phyloP scores from a whole-genome alignment of 768 basidiomycete species.

The Tremella yokohamensis region DNA sequence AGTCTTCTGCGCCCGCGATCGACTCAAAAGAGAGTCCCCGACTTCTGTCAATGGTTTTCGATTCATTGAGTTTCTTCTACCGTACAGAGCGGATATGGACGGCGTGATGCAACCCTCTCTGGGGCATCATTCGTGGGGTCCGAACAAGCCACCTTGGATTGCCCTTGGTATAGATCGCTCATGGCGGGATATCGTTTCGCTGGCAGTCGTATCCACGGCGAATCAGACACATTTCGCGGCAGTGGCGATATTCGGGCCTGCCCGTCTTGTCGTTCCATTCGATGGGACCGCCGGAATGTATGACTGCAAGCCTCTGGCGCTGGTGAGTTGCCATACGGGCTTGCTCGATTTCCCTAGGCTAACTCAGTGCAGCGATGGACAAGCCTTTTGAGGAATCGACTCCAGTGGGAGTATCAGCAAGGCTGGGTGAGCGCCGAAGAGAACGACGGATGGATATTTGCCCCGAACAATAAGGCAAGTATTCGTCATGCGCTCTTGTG shows the following conservation, averaged over 20 bases:
- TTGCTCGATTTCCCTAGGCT: background rate
- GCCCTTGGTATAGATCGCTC: background rate
- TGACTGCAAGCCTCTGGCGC: background rate
- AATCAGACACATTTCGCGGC: constrained; percentile 1
- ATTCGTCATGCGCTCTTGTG: no score
- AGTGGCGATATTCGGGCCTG: background rate
- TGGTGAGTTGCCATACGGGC: background rate
- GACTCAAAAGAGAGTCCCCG: no score
- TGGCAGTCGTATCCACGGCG: background rate
- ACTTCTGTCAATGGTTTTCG: no score
- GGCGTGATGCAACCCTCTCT: no score
- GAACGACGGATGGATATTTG: constrained; percentile 7
- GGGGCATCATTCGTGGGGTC: no score
- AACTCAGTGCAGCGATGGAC: background rate
- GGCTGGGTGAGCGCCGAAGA: background rate
- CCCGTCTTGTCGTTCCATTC: background rate
- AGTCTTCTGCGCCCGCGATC: no score
- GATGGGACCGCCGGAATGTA: background rate
- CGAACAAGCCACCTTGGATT: background rate
- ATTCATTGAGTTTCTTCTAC: no score
- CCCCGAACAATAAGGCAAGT: background rate
- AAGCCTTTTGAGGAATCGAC: background rate
- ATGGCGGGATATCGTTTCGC: background rate
- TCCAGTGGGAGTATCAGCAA: background rate
- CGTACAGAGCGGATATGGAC: no score